Evolutionary conservation across 140 eudicot genomes (phyloP), one percentile per base, ranked within the genome.

Genomic region (Cichorium intybus): DNA sequence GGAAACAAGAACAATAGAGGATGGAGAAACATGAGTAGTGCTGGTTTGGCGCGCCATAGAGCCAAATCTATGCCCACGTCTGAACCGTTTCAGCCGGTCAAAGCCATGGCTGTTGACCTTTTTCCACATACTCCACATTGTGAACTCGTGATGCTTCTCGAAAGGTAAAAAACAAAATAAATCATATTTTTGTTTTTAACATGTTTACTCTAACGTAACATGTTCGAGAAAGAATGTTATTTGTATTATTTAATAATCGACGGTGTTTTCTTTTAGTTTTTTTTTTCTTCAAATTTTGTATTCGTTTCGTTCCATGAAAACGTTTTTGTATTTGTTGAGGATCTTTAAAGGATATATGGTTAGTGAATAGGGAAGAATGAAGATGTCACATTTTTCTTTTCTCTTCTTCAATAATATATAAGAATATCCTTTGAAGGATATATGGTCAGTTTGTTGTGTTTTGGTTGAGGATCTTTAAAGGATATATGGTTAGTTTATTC

Each of bases 61-160:
- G 81, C 87, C 70, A 92, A 85, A 47, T 88, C 96, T 5, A 92
- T 92, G 96, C 98, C 98, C 6, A 52, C 37, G 54, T 92, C 96
- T 1, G 96, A 85, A 81, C 98, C 96, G 17, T 92, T 92, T 74
- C 79, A 60, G 43, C 98, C 98, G 0, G 45, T 88, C 45, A 92
- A 88, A 78, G 92, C 96, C 33, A 92, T 92, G 98, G 96, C 98
- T 6, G 96, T 92, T 41, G 96, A 92, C 81, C 86, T 92, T 59
- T 92, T 88, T 37, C 98, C 98, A 20, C 96, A 92, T 54, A 88
- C 98, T 41, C 82, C 87, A 10, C 98, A 92, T 67, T 92, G 96
- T 63, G 96, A 92, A 50, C 63, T 92, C 27, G 98, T 88, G 18
- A 92, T 92, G 96, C 95, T 92, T 73, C 87, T 92, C 20, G 96